These are phyloP conservation scores for Blastomyces parvus DNA, from an alignment of 2,329 filamentous ascomycete genomes.

Conservation along the genomic window DNA sequence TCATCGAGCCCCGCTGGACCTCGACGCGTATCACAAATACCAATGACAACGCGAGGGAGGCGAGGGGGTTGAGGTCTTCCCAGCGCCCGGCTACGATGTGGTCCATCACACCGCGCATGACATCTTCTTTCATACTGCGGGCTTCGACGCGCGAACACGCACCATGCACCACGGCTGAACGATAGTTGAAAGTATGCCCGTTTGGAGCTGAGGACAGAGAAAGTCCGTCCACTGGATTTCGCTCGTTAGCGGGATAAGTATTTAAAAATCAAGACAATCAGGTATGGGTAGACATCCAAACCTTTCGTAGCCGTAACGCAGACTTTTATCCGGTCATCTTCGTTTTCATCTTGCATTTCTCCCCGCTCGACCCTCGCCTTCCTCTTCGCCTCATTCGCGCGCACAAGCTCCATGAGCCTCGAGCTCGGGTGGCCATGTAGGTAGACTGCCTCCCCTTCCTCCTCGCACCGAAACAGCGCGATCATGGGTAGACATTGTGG, in stretches of 20 bases:
- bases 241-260: background rate
- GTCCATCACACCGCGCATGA: slow-evolving; percentile 69
- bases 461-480: background rate
- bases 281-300: background rate
- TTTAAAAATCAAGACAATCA: background rate
- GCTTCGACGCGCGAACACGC: slow-evolving; percentile 58
- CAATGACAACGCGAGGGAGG: slow-evolving; percentile 60
- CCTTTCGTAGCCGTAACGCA: slow-evolving; percentile 62
- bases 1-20: slow-evolving; percentile 62
- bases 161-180: slow-evolving; percentile 67
- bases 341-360: background rate
- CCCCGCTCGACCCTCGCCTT: slow-evolving; percentile 41
- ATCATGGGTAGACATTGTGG: slow-evolving; percentile 4
- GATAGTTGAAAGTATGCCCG: slow-evolving; percentile 77
- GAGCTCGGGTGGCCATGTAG: slow-evolving; percentile 74
- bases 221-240: slow-evolving; percentile 50
- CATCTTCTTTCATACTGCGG: slow-evolving; percentile 60
- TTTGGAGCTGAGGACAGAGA: slow-evolving; percentile 70
- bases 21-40: slow-evolving; percentile 62
- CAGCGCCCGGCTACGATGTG: slow-evolving; percentile 60
- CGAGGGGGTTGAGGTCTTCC: slow-evolving; percentile 59
- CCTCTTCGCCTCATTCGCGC: slow-evolving; percentile 39
- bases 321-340: slow-evolving; percentile 27
- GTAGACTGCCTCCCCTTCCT: slow-evolving; percentile 38
- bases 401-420: slow-evolving; percentile 59